Evolutionary conservation across 2,329 filamentous ascomycete species (phyloP).

Genomic region (Cryphonectria nitschkei): DNA sequence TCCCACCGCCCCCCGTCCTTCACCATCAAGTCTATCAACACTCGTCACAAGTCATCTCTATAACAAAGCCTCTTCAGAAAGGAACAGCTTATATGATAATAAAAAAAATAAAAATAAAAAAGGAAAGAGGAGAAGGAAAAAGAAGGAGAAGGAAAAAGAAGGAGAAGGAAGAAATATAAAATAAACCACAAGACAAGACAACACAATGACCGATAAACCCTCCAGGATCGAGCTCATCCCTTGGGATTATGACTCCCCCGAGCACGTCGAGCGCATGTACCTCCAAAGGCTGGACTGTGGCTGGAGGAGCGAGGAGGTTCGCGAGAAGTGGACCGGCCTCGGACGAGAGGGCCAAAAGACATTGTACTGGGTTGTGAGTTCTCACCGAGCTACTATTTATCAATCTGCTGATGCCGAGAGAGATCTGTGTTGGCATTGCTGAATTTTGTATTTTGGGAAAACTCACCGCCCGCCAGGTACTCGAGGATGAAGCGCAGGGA

Average conservation of each 20-base stretch:
- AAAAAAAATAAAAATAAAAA: too few relatives aligned
- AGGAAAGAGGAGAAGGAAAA: too few relatives aligned
- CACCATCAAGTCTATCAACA: too few relatives aligned
- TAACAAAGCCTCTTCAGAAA: too few relatives aligned
- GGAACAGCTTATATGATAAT: too few relatives aligned
- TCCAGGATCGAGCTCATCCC: slow-evolving; percentile 45
- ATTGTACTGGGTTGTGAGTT: slow-evolving; percentile 47
- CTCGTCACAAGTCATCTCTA: too few relatives aligned
- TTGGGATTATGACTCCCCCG: slow-evolving; percentile 46
- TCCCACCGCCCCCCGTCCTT: too few relatives aligned
- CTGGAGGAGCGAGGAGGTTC: slow-evolving; percentile 46
- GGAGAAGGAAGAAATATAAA: background rate
- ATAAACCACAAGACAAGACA: background rate
- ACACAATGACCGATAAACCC: slow-evolving; percentile 10
- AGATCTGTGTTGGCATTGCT: background rate
- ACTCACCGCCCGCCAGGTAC: slow-evolving; percentile 31
- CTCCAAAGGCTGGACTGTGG: slow-evolving; percentile 51
- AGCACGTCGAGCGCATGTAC: slow-evolving; percentile 46
- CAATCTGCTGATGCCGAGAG: background rate
- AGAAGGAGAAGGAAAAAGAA: background rate
- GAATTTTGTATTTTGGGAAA: background rate
- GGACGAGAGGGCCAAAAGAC: slow-evolving; percentile 41
- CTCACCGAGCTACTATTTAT: background rate
- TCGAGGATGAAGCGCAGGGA: slow-evolving; percentile 38
- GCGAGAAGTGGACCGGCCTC: slow-evolving; percentile 39